These are phyloP conservation scores for Rhodotorula toruloides DNA, from an alignment of 768 basidiomycete species.

Conservation along the genomic window DNA sequence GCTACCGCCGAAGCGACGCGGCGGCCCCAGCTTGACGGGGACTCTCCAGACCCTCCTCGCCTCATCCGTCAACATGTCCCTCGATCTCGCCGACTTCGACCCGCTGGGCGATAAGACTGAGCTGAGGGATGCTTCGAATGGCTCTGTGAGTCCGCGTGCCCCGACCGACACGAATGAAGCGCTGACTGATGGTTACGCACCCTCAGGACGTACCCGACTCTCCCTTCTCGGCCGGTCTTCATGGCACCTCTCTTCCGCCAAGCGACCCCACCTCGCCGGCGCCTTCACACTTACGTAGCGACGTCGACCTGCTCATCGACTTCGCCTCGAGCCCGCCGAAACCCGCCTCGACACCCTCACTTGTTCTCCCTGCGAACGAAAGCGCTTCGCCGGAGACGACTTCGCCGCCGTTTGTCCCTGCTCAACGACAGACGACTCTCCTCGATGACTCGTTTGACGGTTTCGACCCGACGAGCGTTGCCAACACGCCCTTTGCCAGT, in stretches of 20 bases:
- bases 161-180: no score
- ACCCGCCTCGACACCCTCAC: slow-evolving; percentile 2
- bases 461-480: neutral
- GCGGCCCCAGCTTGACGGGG: neutral
- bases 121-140: no score
- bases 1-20: no score
- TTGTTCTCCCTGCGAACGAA: neutral
- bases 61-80: neutral
- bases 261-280: no score
- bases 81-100: neutral
- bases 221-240: neutral
- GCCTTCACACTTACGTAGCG: no score
- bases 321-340: neutral
- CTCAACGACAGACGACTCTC: slow-evolving; percentile 23
- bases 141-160: no score
- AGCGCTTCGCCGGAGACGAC: no score
- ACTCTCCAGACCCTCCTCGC: no score
- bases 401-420: neutral
- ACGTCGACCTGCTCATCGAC: no score
- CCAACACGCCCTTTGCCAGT: neutral
- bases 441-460: slow-evolving; percentile 27
- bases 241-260: neutral
- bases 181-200: neutral
- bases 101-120: neutral
- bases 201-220: neutral